Conservation (phyloP, 305 asterid species). For the Fraxinus latifolia region DNA sequence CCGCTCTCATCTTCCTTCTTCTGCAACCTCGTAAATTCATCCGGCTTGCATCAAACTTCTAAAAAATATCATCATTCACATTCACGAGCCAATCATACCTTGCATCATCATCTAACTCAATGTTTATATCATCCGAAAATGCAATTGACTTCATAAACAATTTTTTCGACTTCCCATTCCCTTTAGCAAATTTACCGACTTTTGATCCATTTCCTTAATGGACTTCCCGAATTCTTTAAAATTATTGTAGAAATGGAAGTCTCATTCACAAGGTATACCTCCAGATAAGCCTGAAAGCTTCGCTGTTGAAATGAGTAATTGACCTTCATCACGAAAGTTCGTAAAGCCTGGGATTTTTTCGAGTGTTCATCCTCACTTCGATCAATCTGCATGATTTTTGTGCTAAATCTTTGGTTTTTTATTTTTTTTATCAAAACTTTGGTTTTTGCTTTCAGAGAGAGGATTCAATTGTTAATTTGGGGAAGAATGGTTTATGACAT, state of each 20-base stretch:
- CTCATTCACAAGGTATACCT: slow-evolving; percentile 61
- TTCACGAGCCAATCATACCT: slow-evolving; percentile 69
- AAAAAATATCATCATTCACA: slow-evolving; percentile 65
- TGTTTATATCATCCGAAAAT: slow-evolving; percentile 46
- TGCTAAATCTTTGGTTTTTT: neutral
- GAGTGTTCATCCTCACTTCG: slow-evolving; percentile 43
- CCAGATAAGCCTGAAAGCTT: slow-evolving; percentile 84
- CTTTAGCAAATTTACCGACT: slow-evolving; percentile 45
- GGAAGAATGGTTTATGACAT: too few relatives aligned
- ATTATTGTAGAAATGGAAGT: slow-evolving; percentile 88
- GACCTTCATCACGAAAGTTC: slow-evolving; percentile 39
- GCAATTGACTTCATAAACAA: slow-evolving; percentile 51
- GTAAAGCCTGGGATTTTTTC: slow-evolving; percentile 36
- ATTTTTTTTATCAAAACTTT: too few relatives aligned
- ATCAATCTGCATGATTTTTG: slow-evolving; percentile 55
- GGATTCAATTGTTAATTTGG: too few relatives aligned
- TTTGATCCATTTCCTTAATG: slow-evolving; percentile 41
- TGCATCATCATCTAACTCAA: slow-evolving; percentile 62
- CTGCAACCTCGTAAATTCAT: slow-evolving; percentile 54
- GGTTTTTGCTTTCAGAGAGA: too few relatives aligned
- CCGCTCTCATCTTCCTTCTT: slow-evolving; percentile 62
- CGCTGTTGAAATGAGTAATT: slow-evolving; percentile 47
- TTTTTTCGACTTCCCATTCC: slow-evolving; percentile 51
- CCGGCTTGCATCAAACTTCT: slow-evolving; percentile 68
- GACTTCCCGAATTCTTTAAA: slow-evolving; percentile 69